Conservation (phyloP, 2,329 filamentous ascomycete species). For the Venturia nashicola region DNA sequence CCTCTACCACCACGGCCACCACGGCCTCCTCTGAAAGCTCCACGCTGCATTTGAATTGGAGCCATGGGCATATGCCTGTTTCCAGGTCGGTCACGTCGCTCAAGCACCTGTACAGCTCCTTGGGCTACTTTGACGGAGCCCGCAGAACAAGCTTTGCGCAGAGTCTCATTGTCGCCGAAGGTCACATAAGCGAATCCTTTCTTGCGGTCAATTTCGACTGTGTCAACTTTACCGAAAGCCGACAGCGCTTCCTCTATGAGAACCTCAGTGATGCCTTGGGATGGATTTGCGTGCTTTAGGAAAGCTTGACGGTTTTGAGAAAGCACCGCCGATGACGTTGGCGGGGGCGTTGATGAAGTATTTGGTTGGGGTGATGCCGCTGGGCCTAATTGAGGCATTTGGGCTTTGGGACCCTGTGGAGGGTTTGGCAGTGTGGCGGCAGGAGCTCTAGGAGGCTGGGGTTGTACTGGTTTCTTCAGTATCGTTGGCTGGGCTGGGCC, state of each 20-base stretch:
- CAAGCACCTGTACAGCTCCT: slow-evolving; percentile 75
- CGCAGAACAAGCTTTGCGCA: slow-evolving; percentile 68
- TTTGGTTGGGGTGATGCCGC: slow-evolving; percentile 11
- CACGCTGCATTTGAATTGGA: slow-evolving; percentile 6
- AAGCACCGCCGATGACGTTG: slow-evolving; percentile 14
- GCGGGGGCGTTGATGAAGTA: slow-evolving; percentile 22
- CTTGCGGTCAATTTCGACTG: slow-evolving; percentile 81
- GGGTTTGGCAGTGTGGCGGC: slow-evolving; percentile 14
- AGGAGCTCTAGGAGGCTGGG: slow-evolving; percentile 19
- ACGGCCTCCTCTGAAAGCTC: slow-evolving; percentile 11
- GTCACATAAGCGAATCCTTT: slow-evolving; percentile 87
- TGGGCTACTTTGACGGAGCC: slow-evolving; percentile 75
- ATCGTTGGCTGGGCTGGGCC: slow-evolving; percentile 20
- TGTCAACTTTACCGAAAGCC: slow-evolving; percentile 59
- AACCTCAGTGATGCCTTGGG: slow-evolving; percentile 80
- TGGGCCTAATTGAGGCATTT: slow-evolving; percentile 9
- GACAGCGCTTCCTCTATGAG: slow-evolving; percentile 62
- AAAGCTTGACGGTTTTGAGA: slow-evolving; percentile 36
- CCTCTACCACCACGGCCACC: slow-evolving; percentile 13
- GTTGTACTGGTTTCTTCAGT: slow-evolving; percentile 24
- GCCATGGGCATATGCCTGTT: background rate
- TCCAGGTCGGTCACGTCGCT: slow-evolving; percentile 51
- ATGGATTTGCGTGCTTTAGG: slow-evolving; percentile 55
- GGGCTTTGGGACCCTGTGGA: slow-evolving; percentile 13
- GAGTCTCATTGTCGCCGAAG: slow-evolving; percentile 59